Base-by-base conservation (phyloP, 2,329 filamentous ascomycete genomes). In the Penicillium hordei region DNA sequence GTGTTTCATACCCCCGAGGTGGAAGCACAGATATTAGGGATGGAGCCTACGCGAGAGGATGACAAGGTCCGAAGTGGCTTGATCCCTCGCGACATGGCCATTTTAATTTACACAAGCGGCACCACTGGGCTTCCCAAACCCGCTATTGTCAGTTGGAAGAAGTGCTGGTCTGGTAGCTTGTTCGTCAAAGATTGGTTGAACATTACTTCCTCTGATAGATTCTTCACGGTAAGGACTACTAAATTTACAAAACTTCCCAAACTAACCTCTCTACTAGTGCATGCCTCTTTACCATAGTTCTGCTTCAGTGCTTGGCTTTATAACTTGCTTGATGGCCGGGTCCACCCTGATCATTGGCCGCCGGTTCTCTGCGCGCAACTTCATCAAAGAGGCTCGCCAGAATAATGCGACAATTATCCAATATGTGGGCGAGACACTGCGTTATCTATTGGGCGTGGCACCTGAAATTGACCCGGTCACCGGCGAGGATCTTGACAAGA, bases 241-340 rank as follows among this genome's bases (percentile, higher is more conserved):
- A 17, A 19, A 17, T 27, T 40, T 17, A n/a, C 17, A 48, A 25
- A 42, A 51, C 43, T 31, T 39, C 12, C 38, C 23, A 15, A 38
- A 2, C 62, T 65, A 34, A 64, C 31, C 12, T 29, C 43, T 15
- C 48, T 23, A 34, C 59, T 42, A 90, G 87, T 88, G 88, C 56
- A 95, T 96, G 90, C 92, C 92, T 0, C 81, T 96, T 7, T 96
- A 96, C 70, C 92, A 96, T 77, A 88, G 89, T 40, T 91, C 91
- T 0, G 92, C 89, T 13, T 78, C 85, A 5, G 66, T 94, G 7
- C 81, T 96, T 43, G 90, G 88, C 25, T 83, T 93, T 57, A 74
- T 82, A 48, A 79, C 85, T 46, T 82, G 84, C 25, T 72, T 94
- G 33, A 72, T 82, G 53, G 75, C 76, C 0, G 88, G 87, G 42